phyloP scores from a whole-genome alignment of 2,329 filamentous ascomycete species.

The Periconia macrospinosa region DNA sequence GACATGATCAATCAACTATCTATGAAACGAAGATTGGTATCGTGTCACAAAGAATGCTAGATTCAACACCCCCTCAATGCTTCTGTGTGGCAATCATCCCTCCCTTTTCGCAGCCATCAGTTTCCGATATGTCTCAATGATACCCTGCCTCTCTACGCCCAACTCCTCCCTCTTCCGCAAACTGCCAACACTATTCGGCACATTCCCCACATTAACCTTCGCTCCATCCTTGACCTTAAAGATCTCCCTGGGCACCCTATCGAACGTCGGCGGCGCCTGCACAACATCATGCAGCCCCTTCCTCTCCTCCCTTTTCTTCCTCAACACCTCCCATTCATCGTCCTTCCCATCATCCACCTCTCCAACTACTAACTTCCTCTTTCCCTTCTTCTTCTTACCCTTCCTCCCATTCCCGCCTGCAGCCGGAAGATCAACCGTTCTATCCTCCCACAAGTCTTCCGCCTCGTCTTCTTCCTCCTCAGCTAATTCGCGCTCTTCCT shows the following conservation, averaged over 20 bases:
- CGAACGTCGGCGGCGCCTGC: conserved; percentile 74
- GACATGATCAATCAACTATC: too few relatives aligned
- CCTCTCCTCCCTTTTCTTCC: conserved; percentile 57
- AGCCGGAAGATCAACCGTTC: conserved; percentile 65
- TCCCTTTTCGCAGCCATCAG: conserved; percentile 58
- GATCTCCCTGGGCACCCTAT: conserved; percentile 62
- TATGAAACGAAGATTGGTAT: too few relatives aligned
- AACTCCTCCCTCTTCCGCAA: conserved; percentile 73
- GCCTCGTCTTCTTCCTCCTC: conserved; percentile 61
- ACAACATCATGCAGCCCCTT: conserved; percentile 64
- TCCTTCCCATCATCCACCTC: conserved; percentile 60
- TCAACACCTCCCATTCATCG: conserved; percentile 78
- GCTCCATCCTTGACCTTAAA: conserved; percentile 68
- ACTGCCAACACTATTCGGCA: conserved; percentile 71
- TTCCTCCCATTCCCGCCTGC: conserved; percentile 52
- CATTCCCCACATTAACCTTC: conserved; percentile 66
- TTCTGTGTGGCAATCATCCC: not conserved
- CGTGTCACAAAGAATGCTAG: not conserved
- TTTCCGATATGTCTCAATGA: conserved; percentile 74
- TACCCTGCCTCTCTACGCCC: conserved; percentile 66
- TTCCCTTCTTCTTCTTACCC: conserved; percentile 53
- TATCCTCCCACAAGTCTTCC: conserved; percentile 66
- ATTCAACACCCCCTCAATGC: too few relatives aligned
- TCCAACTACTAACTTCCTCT: conserved; percentile 54
- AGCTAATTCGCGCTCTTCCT: conserved; percentile 73